Conservation (phyloP, 2,329 filamentous ascomycete species). For the Claviceps humidiphila region DNA sequence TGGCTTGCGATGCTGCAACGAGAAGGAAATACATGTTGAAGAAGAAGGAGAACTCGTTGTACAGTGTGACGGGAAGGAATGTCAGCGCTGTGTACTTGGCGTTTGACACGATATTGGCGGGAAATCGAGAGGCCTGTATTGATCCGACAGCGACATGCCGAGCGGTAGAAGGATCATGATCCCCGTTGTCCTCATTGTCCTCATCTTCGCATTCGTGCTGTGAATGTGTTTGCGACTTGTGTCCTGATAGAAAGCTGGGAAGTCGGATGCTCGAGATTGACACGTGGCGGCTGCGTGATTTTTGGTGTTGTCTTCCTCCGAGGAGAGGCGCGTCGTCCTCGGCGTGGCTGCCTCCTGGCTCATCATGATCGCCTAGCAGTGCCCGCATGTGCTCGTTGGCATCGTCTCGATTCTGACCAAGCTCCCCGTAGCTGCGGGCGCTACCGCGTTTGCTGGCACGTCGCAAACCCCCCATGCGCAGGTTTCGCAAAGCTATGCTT, state of each 20-base stretch:
- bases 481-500: constrained; percentile 56
- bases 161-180: constrained; percentile 55
- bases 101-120: constrained; percentile 85
- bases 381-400: constrained; percentile 53
- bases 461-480: constrained; percentile 53
- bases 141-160: constrained; percentile 66
- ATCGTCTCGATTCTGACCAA: constrained; percentile 41
- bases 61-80: constrained; percentile 85
- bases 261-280: constrained; percentile 44
- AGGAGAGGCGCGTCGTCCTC: constrained; percentile 65
- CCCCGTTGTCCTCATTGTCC: constrained; percentile 36
- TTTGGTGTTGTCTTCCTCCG: constrained; percentile 20
- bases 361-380: constrained; percentile 51
- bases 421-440: constrained; percentile 44
- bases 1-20: constrained; percentile 85
- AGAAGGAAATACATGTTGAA: constrained; percentile 99
- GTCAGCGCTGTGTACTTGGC: constrained; percentile 95
- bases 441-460: constrained; percentile 37
- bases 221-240: neutral
- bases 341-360: constrained; percentile 45
- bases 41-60: constrained; percentile 99
- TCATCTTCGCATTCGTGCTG: constrained; percentile 20
- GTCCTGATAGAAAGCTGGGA: constrained; percentile 49
- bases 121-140: constrained; percentile 61
- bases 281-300: constrained; percentile 15